Conservation (phyloP, 495 filamentous ascomycete genomes). For the Aspergillus cavernicola region DNA sequence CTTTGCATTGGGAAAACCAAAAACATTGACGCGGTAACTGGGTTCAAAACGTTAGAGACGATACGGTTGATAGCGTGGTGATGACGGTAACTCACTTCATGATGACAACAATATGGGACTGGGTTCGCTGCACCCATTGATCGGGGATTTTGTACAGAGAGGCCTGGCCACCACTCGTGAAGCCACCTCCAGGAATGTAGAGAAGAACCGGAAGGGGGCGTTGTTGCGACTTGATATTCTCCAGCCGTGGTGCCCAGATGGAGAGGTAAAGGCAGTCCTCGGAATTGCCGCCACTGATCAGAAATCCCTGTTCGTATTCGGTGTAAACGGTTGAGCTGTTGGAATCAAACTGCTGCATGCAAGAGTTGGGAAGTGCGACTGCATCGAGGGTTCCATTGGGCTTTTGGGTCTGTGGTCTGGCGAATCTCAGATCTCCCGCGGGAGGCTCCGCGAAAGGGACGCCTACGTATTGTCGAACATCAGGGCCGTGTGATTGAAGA, state of each 20-base stretch:
- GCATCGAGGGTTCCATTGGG: neutral
- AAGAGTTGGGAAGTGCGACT: neutral
- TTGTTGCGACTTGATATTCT: neutral
- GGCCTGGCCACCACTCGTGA: conserved; percentile 28
- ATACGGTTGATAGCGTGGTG: no score
- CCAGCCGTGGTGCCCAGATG: conserved; percentile 37
- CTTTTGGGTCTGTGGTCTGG: neutral
- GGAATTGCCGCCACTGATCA: neutral
- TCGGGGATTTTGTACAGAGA: conserved; percentile 35
- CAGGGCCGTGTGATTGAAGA: neutral
- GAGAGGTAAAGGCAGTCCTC: conserved; percentile 55
- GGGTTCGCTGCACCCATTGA: conserved; percentile 25
- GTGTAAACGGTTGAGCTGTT: neutral
- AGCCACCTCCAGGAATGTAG: conserved; percentile 25
- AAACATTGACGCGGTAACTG: conserved; percentile 34
- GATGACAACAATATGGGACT: conserved; percentile 35
- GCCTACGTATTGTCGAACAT: neutral
- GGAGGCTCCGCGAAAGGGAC: neutral
- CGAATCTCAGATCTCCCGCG: neutral
- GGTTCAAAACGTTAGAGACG: neutral
- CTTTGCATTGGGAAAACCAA: conserved; percentile 35
- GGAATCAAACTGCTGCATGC: neutral
- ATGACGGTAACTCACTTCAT: conserved; percentile 20
- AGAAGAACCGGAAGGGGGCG: conserved; percentile 17
- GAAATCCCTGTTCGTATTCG: neutral